Evolutionary conservation across 1,284 basidiomycete genomes (phyloP).

Genomic region (Pascua sp.): DNA sequence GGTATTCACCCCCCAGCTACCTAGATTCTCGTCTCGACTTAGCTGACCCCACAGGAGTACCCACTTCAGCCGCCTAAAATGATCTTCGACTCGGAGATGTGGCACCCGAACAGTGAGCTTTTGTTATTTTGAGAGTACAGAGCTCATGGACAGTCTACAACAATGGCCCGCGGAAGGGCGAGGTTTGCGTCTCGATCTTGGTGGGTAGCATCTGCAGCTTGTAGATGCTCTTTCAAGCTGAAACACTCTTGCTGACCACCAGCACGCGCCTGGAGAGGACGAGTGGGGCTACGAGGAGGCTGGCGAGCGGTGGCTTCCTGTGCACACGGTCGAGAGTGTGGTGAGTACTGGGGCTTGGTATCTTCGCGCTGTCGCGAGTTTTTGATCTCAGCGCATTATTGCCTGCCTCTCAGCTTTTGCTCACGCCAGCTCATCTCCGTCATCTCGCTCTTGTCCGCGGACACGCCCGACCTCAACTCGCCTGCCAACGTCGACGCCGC

Average conservation of each 20-base stretch:
- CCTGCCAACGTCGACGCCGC: conserved; percentile 98
- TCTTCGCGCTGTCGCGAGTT: not conserved
- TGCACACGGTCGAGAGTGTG: conserved; percentile 95
- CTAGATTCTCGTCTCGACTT: no score
- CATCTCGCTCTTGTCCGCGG: conserved; percentile 89
- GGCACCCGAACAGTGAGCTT: conserved; percentile 94
- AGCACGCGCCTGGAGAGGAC: conserved; percentile 93
- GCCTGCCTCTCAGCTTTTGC: not conserved
- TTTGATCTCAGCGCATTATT: not conserved
- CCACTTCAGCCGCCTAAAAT: conserved; percentile 92
- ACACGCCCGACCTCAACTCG: conserved; percentile 88
- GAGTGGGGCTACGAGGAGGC: conserved; percentile 98
- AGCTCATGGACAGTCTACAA: conserved; percentile 65
- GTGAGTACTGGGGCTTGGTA: conserved; percentile 56
- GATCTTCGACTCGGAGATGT: conserved; percentile 93
- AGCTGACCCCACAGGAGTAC: conserved; percentile 58
- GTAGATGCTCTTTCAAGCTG: no score
- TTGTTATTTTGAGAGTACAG: not conserved
- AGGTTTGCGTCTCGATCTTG: conserved; percentile 93
- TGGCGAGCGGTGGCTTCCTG: conserved; percentile 94
- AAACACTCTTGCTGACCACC: not conserved
- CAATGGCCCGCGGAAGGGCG: conserved; percentile 84
- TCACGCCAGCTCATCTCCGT: conserved; percentile 82
- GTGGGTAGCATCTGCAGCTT: conserved; percentile 53
- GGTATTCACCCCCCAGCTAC: conserved; percentile 16